These are phyloP conservation scores for Podaxis sp. DNA, from an alignment of 768 basidiomycete genomes.

Conservation along the genomic window DNA sequence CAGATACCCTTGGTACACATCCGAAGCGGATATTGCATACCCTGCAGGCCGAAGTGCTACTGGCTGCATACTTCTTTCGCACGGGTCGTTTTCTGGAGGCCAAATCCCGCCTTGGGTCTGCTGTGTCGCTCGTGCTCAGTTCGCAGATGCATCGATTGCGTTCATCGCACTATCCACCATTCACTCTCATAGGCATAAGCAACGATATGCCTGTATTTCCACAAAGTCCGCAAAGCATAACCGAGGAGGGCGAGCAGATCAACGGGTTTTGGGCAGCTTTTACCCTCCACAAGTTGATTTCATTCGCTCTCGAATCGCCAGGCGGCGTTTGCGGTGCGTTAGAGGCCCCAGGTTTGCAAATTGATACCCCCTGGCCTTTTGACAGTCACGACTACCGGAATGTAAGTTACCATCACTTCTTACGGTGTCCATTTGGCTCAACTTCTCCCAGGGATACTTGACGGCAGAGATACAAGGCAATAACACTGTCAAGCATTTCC, in stretches of 20 bases:
- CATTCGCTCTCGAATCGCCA: constrained; percentile 51
- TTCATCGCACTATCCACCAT: constrained; percentile 32
- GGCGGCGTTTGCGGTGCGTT: constrained; percentile 52
- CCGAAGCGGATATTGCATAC: constrained; percentile 49
- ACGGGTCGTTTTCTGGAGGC: constrained; percentile 60
- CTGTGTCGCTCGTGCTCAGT: constrained; percentile 48
- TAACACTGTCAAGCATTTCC: constrained; percentile 49
- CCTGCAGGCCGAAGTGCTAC: constrained; percentile 61
- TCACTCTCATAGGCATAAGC: constrained; percentile 35
- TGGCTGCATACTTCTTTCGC: constrained; percentile 64
- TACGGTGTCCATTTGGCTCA: constrained; percentile 13
- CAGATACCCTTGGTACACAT: constrained; percentile 46
- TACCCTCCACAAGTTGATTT: constrained; percentile 54
- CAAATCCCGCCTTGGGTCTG: constrained; percentile 52
- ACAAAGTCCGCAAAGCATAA: constrained; percentile 35
- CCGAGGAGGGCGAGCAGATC: constrained; percentile 68
- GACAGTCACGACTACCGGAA: constrained; percentile 38
- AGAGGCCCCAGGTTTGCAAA: constrained; percentile 46
- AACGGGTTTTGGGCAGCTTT: constrained; percentile 67
- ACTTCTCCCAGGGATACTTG: constrained; percentile 37
- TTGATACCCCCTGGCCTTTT: constrained; percentile 55
- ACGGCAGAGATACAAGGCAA: constrained; percentile 42
- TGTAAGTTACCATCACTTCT: constrained; percentile 23
- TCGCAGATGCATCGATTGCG: constrained; percentile 48
- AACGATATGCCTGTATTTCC: constrained; percentile 43